Conservation (phyloP, 78 protist genomes). For the Pelomyxa schiedti region DNA sequence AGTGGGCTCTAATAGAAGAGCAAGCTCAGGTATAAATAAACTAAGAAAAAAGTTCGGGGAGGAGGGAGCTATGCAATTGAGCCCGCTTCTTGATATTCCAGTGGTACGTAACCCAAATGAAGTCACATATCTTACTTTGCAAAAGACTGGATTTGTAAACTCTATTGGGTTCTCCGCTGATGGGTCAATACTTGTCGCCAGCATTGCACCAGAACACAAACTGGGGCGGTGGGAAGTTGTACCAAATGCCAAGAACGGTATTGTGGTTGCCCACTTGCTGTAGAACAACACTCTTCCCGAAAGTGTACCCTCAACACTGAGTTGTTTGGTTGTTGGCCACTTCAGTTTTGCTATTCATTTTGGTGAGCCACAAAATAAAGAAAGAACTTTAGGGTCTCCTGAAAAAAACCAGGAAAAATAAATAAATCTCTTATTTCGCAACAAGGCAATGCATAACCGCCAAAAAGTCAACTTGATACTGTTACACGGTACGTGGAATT, state of each 20-base stretch:
- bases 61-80: background rate
- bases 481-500: too few relatives aligned
- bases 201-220: conserved; percentile 58
- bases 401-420: too few relatives aligned
- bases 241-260: conserved; percentile 9
- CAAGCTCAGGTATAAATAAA: background rate
- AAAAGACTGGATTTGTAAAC: conserved; percentile 57
- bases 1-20: conserved; percentile 1
- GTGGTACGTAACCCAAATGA: background rate
- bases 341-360: too few relatives aligned
- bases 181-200: conserved; percentile 35
- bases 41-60: too few relatives aligned
- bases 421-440: too few relatives aligned
- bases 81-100: background rate
- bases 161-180: conserved; percentile 29
- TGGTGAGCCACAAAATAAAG: too few relatives aligned
- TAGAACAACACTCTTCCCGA: too few relatives aligned
- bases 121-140: background rate
- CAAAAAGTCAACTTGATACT: too few relatives aligned
- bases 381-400: too few relatives aligned
- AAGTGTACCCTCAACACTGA: too few relatives aligned
- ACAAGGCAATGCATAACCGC: too few relatives aligned
- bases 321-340: too few relatives aligned
- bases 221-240: conserved; percentile 64
- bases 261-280: conserved; percentile 16